These are phyloP conservation scores for Zygosaccharomyces kombuchaensis DNA, from an alignment of 805 yeast genomes.

Conservation along the genomic window DNA sequence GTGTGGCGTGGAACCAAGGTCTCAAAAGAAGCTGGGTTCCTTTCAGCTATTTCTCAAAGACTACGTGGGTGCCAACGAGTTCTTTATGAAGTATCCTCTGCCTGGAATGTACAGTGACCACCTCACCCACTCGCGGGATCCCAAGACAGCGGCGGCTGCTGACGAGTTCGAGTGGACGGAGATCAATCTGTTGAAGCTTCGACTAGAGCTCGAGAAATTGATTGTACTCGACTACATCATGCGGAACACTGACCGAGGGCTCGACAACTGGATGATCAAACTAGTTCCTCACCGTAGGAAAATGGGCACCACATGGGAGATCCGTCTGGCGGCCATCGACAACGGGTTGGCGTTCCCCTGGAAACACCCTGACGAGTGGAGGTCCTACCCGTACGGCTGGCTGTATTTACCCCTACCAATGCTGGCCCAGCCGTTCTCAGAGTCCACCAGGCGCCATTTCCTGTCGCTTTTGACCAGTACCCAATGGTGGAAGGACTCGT, in stretches of 20 bases:
- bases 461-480: conserved; percentile 55
- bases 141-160: conserved; percentile 8
- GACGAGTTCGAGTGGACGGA: conserved; percentile 51
- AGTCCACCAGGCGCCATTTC: conserved; percentile 50
- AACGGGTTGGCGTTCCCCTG: conserved; percentile 74
- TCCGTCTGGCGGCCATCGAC: conserved; percentile 68
- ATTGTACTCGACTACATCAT: conserved; percentile 68
- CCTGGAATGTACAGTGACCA: conserved; percentile 38
- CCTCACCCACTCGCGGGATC: neutral
- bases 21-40: conserved; percentile 52
- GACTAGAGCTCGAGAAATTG: conserved; percentile 60
- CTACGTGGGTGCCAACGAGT: conserved; percentile 57
- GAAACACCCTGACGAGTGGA: conserved; percentile 81
- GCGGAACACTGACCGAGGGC: conserved; percentile 70
- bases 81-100: conserved; percentile 52
- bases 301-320: conserved; percentile 17
- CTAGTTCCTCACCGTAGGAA: conserved; percentile 39
- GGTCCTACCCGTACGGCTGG: conserved; percentile 80
- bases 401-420: conserved; percentile 57
- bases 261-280: conserved; percentile 75
- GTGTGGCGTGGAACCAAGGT: conserved; percentile 16
- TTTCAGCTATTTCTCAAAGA: conserved; percentile 59
- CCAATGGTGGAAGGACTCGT: conserved; percentile 67
- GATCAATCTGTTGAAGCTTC: conserved; percentile 45
- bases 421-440: conserved; percentile 64